Evolutionary conservation across 2,329 filamentous ascomycete species (phyloP), one percentile per base, ranked within the genome.

Genomic region (Hymenoscyphus occultus): DNA sequence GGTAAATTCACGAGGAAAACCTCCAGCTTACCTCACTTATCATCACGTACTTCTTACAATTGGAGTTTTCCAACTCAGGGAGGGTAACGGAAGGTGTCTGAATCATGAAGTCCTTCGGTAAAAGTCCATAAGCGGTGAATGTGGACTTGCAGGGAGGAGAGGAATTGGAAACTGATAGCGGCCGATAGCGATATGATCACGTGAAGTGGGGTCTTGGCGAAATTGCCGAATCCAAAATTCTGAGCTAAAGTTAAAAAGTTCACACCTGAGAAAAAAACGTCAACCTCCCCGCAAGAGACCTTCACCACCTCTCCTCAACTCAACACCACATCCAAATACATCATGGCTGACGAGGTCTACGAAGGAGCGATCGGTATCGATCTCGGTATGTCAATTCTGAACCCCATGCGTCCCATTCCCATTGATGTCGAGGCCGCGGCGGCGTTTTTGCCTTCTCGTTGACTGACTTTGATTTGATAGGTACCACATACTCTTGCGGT

Each of bases 351-450:
- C 82, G 94, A 97, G 89, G 89, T 96, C 77, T 99, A 98, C 82
- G 95, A 99, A 81, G 95, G 95, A 91, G 95, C 95, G 88, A 92
- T 98, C 85, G 95, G 95, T 89, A 99, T 99, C 85, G 95, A 99
- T 90, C 88, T 99, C 84, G 95, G 94, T 96, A 85, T 77, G 89
- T 83, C 28, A 7, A 45, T 58, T 39, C 40, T 28, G 39, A n/a
- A 22, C 4, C 45, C 45, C 45, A 22, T 12, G 4, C 45, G 4
- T 3, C 9, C 45, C n/a, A 7, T 35, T 10, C 45, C n/a, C 19
- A 14, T 51, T 22, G 19, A 57, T 32, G 54, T n/a, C 9, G 16
- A 14, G 54, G 39, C 56, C 58, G 45, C 16, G 19, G 13, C 42
- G 19, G 6, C 32, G 19, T 13, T 39, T 51, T 51, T 51, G 45